These are phyloP conservation scores for Globisporangium mamillatum DNA, from an alignment of 352 stramenopile genomes.

Conservation along the genomic window DNA sequence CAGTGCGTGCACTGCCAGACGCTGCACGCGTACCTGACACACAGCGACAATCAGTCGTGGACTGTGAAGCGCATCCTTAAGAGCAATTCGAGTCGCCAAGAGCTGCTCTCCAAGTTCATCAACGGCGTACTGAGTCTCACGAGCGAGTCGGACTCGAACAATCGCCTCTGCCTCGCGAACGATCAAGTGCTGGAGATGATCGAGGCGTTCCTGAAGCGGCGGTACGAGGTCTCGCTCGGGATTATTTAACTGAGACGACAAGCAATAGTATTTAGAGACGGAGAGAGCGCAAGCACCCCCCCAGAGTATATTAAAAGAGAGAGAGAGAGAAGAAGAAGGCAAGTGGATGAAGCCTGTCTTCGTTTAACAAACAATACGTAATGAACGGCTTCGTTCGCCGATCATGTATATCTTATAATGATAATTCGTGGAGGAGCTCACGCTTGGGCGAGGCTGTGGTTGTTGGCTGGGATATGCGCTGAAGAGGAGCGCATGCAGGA, in stretches of 20 bases:
- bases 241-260: constrained; percentile 8
- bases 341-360: neutral
- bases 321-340: neutral
- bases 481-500: neutral
- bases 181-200: constrained; percentile 14
- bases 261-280: neutral
- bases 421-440: neutral
- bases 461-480: neutral
- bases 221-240: constrained; percentile 8
- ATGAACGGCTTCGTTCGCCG: neutral
- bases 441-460: neutral
- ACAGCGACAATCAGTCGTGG: constrained; percentile 13
- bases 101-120: constrained; percentile 16
- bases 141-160: constrained; percentile 10
- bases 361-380: neutral
- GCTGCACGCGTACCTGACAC: constrained; percentile 6
- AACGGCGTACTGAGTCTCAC: constrained; percentile 18
- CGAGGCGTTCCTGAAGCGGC: constrained; percentile 13
- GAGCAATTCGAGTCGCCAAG: neutral
- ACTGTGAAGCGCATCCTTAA: constrained; percentile 11
- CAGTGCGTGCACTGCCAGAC: constrained; percentile 8
- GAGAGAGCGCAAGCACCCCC: no score
- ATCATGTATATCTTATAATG: neutral
- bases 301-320: neutral
- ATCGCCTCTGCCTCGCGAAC: constrained; percentile 1